Evolutionary conservation across 2,329 filamentous ascomycete genomes (phyloP).

Genomic region (Phialemoniopsis sp.): DNA sequence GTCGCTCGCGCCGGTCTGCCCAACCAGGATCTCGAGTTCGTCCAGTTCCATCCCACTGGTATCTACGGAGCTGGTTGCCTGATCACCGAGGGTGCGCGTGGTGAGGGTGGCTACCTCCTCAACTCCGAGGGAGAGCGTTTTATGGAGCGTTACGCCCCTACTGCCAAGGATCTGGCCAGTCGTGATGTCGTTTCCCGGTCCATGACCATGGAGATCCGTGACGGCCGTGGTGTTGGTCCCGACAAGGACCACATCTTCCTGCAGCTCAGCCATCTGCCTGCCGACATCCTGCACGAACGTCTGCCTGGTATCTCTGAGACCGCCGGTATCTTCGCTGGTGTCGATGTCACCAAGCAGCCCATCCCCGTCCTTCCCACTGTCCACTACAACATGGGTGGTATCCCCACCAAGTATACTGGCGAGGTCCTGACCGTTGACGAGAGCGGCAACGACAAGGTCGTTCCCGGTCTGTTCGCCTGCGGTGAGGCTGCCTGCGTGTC

Average conservation of each 20-base stretch:
- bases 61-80: conserved; percentile 98
- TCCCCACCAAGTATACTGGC: conserved; percentile 94
- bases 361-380: conserved; percentile 95
- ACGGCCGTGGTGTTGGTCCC: conserved; percentile 92
- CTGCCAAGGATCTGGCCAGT: conserved; percentile 94
- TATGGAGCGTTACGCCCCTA: conserved; percentile 98
- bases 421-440: conserved; percentile 90
- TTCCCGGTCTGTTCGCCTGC: conserved; percentile 92
- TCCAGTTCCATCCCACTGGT: conserved; percentile 98
- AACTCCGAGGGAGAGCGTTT: conserved; percentile 98
- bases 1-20: conserved; percentile 94
- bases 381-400: conserved; percentile 99
- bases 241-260: conserved; percentile 99
- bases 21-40: conserved; percentile 99
- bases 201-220: conserved; percentile 97
- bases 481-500: conserved; percentile 97
- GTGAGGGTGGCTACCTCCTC: conserved; percentile 95
- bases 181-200: conserved; percentile 96
- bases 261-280: conserved; percentile 90
- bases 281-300: conserved; percentile 91
- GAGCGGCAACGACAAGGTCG: conserved; percentile 83
- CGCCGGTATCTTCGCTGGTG: conserved; percentile 92
- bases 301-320: conserved; percentile 98
- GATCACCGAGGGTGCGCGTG: conserved; percentile 96
- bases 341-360: conserved; percentile 95